Conservation (phyloP, 257 asterid genomes). For the Fraxinus anomala region DNA sequence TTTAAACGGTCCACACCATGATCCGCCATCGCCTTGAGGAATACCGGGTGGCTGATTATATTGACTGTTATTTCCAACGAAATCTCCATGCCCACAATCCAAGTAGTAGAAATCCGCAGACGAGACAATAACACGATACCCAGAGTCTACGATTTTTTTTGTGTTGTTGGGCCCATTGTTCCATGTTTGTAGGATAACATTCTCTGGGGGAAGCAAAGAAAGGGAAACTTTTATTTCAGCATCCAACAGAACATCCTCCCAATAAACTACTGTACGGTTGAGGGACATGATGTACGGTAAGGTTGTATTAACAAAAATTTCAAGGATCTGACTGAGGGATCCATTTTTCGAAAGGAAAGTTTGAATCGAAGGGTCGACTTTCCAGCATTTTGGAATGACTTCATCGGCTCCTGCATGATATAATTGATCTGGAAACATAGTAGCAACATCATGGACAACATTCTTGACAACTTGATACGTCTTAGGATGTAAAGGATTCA, state of each 20-base stretch:
- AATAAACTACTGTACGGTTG: conserved; percentile 75
- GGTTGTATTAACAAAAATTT: conserved; percentile 59
- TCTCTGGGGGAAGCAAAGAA: conserved; percentile 59
- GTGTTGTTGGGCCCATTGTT: conserved; percentile 75
- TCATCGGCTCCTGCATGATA: conserved; percentile 90
- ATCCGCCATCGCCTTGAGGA: conserved; percentile 66
- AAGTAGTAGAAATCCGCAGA: conserved; percentile 74
- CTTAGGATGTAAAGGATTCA: conserved; percentile 70
- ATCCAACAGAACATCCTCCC: conserved; percentile 86
- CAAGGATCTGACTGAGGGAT: conserved; percentile 70
- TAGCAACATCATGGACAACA: conserved; percentile 49
- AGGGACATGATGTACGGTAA: conserved; percentile 66
- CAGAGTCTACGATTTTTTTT: conserved; percentile 56
- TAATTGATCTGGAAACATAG: conserved; percentile 75
- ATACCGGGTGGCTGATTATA: conserved; percentile 62
- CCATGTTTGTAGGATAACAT: conserved; percentile 83
- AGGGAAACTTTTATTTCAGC: conserved; percentile 46
- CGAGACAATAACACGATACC: conserved; percentile 79
- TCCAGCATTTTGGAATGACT: conserved; percentile 79
- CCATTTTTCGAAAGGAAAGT: conserved; percentile 57
- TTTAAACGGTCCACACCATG: conserved; percentile 91
- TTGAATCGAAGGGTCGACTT: conserved; percentile 58
- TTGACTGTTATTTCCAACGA: conserved; percentile 57
- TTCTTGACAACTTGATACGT: conserved; percentile 72
- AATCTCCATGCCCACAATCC: conserved; percentile 88